These are phyloP conservation scores for Termitomyces bulborhizus DNA, from an alignment of 768 basidiomycete species.

Conservation along the genomic window DNA sequence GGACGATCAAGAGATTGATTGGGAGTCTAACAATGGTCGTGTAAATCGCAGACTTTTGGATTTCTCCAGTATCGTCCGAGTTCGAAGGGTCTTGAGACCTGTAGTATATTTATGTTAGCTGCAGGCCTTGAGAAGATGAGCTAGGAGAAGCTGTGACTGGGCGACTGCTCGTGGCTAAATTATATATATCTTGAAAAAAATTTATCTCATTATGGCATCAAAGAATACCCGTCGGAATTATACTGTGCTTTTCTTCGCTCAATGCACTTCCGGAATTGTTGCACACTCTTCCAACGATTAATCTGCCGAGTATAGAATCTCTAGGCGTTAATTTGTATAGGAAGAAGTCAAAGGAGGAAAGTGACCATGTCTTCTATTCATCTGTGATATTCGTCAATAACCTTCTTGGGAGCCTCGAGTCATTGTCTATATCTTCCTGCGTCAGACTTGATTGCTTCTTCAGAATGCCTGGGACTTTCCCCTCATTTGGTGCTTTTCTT, in stretches of 20 bases:
- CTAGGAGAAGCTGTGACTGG: too few relatives aligned
- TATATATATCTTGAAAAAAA: too few relatives aligned
- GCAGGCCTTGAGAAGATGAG: too few relatives aligned
- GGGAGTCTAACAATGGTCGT: too few relatives aligned
- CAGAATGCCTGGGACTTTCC: constrained; percentile 27
- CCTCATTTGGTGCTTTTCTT: constrained; percentile 30
- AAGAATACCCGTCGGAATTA: constrained; percentile 18
- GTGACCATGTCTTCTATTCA: constrained; percentile 30
- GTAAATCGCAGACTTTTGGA: too few relatives aligned
- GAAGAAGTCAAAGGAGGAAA: constrained; percentile 19
- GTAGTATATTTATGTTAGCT: too few relatives aligned
- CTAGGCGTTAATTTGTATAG: constrained; percentile 32
- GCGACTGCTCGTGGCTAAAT: too few relatives aligned
- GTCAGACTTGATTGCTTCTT: constrained; percentile 33
- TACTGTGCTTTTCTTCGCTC: constrained; percentile 32
- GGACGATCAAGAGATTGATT: too few relatives aligned
- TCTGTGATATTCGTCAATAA: constrained; percentile 42
- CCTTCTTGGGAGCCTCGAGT: constrained; percentile 29
- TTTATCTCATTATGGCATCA: too few relatives aligned
- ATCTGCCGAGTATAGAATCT: constrained; percentile 27
- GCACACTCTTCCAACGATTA: constrained; percentile 23
- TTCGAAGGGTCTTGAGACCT: too few relatives aligned
- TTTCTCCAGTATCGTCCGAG: too few relatives aligned
- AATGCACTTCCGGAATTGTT: constrained; percentile 34
- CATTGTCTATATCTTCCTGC: constrained; percentile 30